Evolutionary conservation across 2,329 filamentous ascomycete species (phyloP), one percentile per base, ranked within the genome.

Genomic region (Epichloe elymi): DNA sequence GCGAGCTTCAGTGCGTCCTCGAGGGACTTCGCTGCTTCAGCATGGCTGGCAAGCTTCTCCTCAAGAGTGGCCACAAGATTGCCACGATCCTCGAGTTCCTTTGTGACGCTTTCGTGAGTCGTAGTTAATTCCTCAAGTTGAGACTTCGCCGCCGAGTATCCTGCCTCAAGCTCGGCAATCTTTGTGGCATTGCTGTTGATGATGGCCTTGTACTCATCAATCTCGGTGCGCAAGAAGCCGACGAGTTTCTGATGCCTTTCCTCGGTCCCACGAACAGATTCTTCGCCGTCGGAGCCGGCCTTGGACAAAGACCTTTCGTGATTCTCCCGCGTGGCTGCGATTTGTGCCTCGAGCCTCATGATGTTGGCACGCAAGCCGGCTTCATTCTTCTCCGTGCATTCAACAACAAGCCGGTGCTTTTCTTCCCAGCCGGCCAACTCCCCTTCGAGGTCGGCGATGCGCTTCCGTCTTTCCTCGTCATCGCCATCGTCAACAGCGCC

Each of bases 141-240:
- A 45, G 76, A 68, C 59, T 81, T 79, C 48, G 85, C 78, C 26
- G 76, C 74, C 35, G 76, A 66, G 62, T 94, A 85, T 4, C 83
- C 79, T 56, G 82, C 70, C 65, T 95, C 88, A 14, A 95, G 74
- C 56, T 86, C 79, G 3, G 81, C 74, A 33, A 95, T 82, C 59
- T 83, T 86, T 39, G 76, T 64, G 12, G 81, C 73, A 59, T 90
- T 87, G 57, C 72, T 75, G 55, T 78, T 76, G 59, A 94, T 83
- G 38, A 86, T 79, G 3, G 76, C 70, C 68, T 86, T 90, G 69
- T 95, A 89, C 62, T 88, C 82, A 48, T 90, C 82, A 49, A 96
- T 83, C 63, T 95, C 84, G 53, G 70, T 75, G 55, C 86, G 85
- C 41, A 96, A 68, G 43, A 73, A 73, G 37, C 73, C 70, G 36